Evolutionary conservation across 352 stramenopile genomes (phyloP).

Genomic region (Globisporangium middletonii): DNA sequence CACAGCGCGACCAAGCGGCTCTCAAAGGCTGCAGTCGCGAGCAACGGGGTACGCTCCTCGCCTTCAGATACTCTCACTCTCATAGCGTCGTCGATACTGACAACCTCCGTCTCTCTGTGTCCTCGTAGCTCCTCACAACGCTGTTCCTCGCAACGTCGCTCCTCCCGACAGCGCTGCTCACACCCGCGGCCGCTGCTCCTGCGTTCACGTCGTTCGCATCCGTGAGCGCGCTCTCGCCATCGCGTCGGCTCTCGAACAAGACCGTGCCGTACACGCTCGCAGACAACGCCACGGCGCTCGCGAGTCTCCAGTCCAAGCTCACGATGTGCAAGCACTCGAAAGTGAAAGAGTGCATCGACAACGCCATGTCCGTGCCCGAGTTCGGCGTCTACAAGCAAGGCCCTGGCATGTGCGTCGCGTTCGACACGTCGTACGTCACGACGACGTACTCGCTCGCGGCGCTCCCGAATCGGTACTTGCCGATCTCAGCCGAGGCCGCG

Average conservation of each 20-base stretch:
- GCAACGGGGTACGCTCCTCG: slow-evolving; percentile 1
- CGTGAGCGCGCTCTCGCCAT: background rate
- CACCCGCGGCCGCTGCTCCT: background rate
- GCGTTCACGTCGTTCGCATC: background rate
- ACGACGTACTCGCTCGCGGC: slow-evolving; percentile 22
- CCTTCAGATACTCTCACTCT: background rate
- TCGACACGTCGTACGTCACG: slow-evolving; percentile 61
- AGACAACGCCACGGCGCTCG: slow-evolving; percentile 30
- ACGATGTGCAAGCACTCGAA: slow-evolving; percentile 68
- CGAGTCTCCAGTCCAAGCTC: slow-evolving; percentile 33
- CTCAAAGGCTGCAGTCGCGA: background rate
- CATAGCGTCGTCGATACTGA: background rate
- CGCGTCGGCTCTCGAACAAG: slow-evolving; percentile 8
- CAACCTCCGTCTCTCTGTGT: background rate
- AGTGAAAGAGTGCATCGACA: slow-evolving; percentile 46
- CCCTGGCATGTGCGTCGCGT: slow-evolving; percentile 43
- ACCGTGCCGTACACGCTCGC: slow-evolving; percentile 27
- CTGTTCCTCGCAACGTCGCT: slow-evolving; percentile 32
- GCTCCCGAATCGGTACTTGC: slow-evolving; percentile 57
- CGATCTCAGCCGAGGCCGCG: slow-evolving; percentile 50
- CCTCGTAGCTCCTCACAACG: slow-evolving; percentile 25
- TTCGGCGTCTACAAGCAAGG: slow-evolving; percentile 51
- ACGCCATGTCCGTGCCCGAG: slow-evolving; percentile 36
- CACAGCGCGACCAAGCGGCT: background rate
- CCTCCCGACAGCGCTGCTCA: slow-evolving; percentile 21